Conservation (phyloP, 331 rosid genomes). For the Malus hybrid region DNA sequence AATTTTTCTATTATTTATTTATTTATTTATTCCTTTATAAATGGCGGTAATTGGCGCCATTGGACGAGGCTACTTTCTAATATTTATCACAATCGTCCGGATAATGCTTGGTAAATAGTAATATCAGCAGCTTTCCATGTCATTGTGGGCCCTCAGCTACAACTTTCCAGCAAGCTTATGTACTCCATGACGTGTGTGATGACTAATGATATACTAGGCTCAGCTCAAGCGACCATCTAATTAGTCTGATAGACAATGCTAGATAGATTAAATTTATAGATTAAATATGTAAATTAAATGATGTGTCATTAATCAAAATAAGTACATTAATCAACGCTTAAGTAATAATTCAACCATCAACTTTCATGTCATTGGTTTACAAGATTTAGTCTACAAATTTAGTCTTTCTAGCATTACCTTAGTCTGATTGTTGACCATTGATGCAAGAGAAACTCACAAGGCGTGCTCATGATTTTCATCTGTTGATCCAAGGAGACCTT, state of each 20-base stretch:
- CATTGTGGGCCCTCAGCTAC: neutral
- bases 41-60: neutral
- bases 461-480: neutral
- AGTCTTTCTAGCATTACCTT: too few relatives aligned
- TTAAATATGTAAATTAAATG: too few relatives aligned
- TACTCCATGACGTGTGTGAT: neutral
- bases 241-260: accelerated
- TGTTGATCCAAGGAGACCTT: neutral
- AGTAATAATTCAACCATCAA: too few relatives aligned
- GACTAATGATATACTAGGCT: neutral
- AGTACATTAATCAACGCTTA: accelerated
- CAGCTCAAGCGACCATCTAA: neutral
- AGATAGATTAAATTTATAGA: too few relatives aligned
- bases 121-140: neutral
- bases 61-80: neutral
- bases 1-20: too few relatives aligned
- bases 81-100: neutral
- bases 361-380: too few relatives aligned
- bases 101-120: neutral
- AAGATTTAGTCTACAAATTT: too few relatives aligned
- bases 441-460: too few relatives aligned
- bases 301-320: accelerated
- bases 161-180: neutral
- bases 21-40: too few relatives aligned
- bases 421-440: too few relatives aligned